Base-by-base conservation (phyloP, 176 grass and related monocot species). In the Pontederia crassipes region DNA sequence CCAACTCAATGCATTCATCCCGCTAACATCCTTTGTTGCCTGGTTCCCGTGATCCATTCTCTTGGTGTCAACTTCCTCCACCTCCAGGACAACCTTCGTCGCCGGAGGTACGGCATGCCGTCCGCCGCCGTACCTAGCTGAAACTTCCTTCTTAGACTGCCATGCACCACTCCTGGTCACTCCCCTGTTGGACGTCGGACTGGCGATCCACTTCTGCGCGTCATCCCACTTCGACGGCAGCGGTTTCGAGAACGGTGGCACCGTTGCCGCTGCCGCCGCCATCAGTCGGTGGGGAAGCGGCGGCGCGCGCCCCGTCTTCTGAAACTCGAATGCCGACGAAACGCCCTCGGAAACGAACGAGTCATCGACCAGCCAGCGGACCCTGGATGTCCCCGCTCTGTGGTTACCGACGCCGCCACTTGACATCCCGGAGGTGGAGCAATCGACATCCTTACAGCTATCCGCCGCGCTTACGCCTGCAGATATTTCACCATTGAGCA, bases 131-230 rank as follows among this genome's bases (percentile, higher is more conserved):
- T 74, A 62, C 15, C 45, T 60, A 48, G 72, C 16, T 50, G 79
- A 84, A 48, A 85, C 89, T 14, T 69, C 48, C 52, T 89, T 95
- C 85, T 74, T 86, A 0, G 65, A 46, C 0, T 49, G 65, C 10
- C 20, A 64, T 29, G 68, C 84, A 66, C 74, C 49, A 4, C 10
- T 71, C 75, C 69, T 80, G 48, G 58, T 18, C 12, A 71, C 17
- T 8, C 32, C 32, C 32, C 77, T 49, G 61, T 82, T 80, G 13
- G 54, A 70, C 12, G 77, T 79, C 0, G 89, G 85, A 70, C 89
- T 95, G 32, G 82, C 89, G 1, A 95, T 95, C 89, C 89, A 95
- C 70, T 95, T 95, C 65, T 95, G 89, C 0, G 89, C 89, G 72
- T 95, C 74, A 4, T 88, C 89, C 89, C 89, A 95, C 80, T 95